These are phyloP conservation scores for Microbotryum violaceum DNA, from an alignment of 1,284 basidiomycete species.

Conservation along the genomic window DNA sequence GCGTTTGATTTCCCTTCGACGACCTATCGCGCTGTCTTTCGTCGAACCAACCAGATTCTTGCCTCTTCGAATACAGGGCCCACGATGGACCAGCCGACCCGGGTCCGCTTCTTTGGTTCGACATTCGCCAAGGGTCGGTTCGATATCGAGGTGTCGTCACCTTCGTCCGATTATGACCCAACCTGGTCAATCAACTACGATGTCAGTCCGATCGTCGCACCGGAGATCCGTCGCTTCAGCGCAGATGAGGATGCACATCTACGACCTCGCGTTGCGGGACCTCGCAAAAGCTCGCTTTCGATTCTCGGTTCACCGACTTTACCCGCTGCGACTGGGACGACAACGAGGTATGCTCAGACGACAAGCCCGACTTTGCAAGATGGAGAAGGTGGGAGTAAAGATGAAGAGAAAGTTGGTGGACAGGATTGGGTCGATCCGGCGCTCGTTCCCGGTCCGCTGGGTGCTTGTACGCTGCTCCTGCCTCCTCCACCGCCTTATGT, in stretches of 20 bases:
- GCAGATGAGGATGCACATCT: not conserved
- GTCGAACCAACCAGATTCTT: not conserved
- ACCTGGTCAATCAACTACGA: conserved; percentile 19
- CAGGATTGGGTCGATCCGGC: conserved; percentile 9
- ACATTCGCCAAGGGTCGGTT: conserved; percentile 14
- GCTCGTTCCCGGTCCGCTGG: conserved; percentile 13
- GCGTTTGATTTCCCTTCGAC: conserved; percentile 8
- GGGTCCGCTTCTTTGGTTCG: conserved; percentile 22
- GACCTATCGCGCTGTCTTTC: conserved; percentile 12
- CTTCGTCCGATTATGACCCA: too few species aligned
- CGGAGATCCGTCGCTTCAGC: conserved; percentile 3
- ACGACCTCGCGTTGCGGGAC: not conserved
- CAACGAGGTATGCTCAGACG: not conserved
- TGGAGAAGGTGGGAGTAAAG: not conserved
- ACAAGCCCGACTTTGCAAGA: not conserved
- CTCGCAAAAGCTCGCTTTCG: conserved; percentile 1
- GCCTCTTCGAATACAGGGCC: too few species aligned
- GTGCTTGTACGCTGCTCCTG: conserved; percentile 24
- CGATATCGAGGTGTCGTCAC: conserved; percentile 13
- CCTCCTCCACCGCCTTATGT: conserved; percentile 6
- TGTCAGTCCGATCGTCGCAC: conserved; percentile 7
- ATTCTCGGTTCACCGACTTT: not conserved
- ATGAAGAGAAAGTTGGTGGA: not conserved
- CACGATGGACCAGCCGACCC: not conserved
- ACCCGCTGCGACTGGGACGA: not conserved